phyloP scores from a whole-genome alignment of 257 asterid genomes.

The Lantana camara region DNA sequence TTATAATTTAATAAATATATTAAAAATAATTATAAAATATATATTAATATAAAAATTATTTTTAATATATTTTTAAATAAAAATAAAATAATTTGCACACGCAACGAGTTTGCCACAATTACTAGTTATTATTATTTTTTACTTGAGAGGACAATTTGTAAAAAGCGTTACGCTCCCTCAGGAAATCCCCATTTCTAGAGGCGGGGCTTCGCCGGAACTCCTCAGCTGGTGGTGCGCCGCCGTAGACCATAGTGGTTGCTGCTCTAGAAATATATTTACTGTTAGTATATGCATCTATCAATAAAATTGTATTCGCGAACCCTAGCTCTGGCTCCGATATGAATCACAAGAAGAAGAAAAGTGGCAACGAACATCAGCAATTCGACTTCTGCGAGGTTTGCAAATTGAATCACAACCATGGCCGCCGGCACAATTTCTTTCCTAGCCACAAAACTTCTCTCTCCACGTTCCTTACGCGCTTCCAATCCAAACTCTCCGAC shows the following conservation, averaged over 20 bases:
- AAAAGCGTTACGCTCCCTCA: conserved; percentile 3
- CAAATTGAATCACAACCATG: conserved; percentile 71
- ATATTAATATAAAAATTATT: no score
- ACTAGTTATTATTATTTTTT: no score
- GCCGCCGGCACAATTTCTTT: conserved; percentile 74
- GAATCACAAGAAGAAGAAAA: conserved; percentile 35
- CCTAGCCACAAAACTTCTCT: conserved; percentile 75
- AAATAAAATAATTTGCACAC: no score
- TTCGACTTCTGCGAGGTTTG: conserved; percentile 84
- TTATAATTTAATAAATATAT: no score
- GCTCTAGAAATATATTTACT: neutral
- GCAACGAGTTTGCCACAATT: no score
- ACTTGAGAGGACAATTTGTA: no score
- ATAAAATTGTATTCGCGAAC: neutral
- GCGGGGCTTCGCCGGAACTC: conserved; percentile 4
- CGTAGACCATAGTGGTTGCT: neutral
- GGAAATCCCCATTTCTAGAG: neutral
- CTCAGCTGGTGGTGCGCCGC: conserved; percentile 6
- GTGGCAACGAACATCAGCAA: conserved; percentile 15
- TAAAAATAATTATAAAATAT: no score
- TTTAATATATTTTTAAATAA: no score
- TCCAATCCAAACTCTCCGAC: conserved; percentile 66
- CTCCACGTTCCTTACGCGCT: conserved; percentile 62
- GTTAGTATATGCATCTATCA: neutral
- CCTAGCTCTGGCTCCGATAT: conserved; percentile 22